These are phyloP conservation scores for Lentinula guzmanii DNA, from an alignment of 768 basidiomycete species.

Conservation along the genomic window DNA sequence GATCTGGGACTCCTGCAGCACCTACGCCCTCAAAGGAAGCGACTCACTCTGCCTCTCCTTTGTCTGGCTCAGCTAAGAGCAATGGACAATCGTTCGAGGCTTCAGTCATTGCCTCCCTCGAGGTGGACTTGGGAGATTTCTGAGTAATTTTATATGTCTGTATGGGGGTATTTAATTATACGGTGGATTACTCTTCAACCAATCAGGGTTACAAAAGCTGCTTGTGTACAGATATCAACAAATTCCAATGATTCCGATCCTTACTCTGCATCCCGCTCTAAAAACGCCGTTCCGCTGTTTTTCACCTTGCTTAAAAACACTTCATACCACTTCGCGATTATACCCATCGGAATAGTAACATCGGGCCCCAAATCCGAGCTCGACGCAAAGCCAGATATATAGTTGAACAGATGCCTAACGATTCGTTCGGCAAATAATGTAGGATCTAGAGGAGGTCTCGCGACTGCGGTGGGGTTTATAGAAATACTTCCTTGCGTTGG, in stretches of 20 bases:
- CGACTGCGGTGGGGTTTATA: conserved; percentile 1
- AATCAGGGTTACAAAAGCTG: too few relatives aligned
- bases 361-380: conserved; percentile 40
- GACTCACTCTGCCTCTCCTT: conserved; percentile 20
- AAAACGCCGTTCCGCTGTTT: conserved; percentile 53
- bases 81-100: conserved; percentile 45
- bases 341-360: conserved; percentile 51
- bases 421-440: conserved; percentile 59
- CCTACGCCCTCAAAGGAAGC: conserved; percentile 37
- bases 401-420: conserved; percentile 72
- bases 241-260: too few relatives aligned
- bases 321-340: conserved; percentile 71
- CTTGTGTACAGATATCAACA: too few relatives aligned
- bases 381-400: conserved; percentile 59
- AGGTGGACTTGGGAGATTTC: conserved; percentile 78
- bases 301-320: conserved; percentile 53
- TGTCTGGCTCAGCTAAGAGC: conserved; percentile 21
- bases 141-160: conserved; percentile 20
- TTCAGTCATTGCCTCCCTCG: conserved; percentile 57
- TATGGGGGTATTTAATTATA: background rate
- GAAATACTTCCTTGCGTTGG: conserved; percentile 23
- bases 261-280: conserved; percentile 42
- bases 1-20: conserved; percentile 40
- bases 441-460: conserved; percentile 32
- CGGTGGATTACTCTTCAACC: background rate